Percentiles rank a stretch among this genome's conserved stretches.
phyloP scores from a whole-genome alignment of 441 rosid species.

The Geranium incanum region DNA sequence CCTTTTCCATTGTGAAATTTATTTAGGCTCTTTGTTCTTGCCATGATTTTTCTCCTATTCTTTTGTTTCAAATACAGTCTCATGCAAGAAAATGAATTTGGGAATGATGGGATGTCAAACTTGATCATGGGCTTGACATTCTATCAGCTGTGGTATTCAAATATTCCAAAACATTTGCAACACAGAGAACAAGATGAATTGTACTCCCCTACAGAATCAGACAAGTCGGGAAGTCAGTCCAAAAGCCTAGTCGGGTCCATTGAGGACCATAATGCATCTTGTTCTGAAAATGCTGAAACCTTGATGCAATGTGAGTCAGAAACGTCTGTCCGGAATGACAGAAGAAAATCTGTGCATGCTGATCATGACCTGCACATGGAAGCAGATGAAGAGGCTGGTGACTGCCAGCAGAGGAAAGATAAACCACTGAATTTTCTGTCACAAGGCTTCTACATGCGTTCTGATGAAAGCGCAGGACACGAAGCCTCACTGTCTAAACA shows the following conservation, averaged over 20 bases:
- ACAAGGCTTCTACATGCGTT: slow-evolving; percentile 30
- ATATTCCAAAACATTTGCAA: slow-evolving; percentile 38
- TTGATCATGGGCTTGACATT: slow-evolving; percentile 56
- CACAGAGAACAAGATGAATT: slow-evolving; percentile 30
- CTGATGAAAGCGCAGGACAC: slow-evolving; percentile 33
- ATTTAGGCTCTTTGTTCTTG: not conserved
- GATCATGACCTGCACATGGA: slow-evolving; percentile 18
- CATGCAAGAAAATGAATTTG: slow-evolving; percentile 43
- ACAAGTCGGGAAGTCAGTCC: slow-evolving; percentile 26
- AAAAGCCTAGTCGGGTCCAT: slow-evolving; percentile 24
- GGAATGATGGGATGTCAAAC: slow-evolving; percentile 43
- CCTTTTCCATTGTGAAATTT: not conserved
- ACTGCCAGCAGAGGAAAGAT: slow-evolving; percentile 22
- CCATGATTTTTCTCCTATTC: slow-evolving; percentile 1
- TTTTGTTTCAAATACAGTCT: slow-evolving; percentile 37
- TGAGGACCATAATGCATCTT: slow-evolving; percentile 26
- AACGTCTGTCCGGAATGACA: slow-evolving; percentile 54
- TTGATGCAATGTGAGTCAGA: slow-evolving; percentile 37
- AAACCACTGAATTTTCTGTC: slow-evolving; percentile 22
- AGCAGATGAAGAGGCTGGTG: slow-evolving; percentile 24
- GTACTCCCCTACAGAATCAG: slow-evolving; percentile 20
- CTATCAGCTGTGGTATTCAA: slow-evolving; percentile 52
- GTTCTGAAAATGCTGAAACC: slow-evolving; percentile 29
- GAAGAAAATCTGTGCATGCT: slow-evolving; percentile 21
- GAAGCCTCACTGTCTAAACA: slow-evolving; percentile 30